Base-by-base conservation (phyloP, 495 filamentous ascomycete species). In the Trichocladium uniseriatum region DNA sequence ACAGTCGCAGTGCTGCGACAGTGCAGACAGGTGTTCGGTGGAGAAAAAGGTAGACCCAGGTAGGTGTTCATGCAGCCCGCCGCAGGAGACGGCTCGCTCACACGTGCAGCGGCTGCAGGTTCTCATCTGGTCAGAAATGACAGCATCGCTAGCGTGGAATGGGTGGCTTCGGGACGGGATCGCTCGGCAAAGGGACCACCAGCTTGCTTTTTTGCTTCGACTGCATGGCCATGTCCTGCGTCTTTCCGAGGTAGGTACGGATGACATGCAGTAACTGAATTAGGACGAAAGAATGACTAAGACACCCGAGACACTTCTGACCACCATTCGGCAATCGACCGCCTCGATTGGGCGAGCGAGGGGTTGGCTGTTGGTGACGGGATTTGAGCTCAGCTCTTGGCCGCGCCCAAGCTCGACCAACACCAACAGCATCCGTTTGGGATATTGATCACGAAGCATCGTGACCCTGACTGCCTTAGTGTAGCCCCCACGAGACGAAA, bases 301-400 rank as follows among this genome's bases (percentile, higher is more conserved):
- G 38, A 36, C 15, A 14, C 15, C 47, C 31, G 22, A 43, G 47
- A 49, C 39, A 49, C 10, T 29, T 49, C 47, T 49, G 47, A 49
- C 47, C 47, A 49, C 47, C 47, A 22, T 14, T 41, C 28, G 24
- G 46, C 18, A 22, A 10, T 5, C 14, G 28, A 20, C n/a, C n/a
- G 14, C 6, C 47, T 37, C 47, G 38, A 38, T 42, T 43, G 29
- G 32, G 47, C 14, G 27, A 48, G 27, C 5, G 29, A 29, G 18
- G 5, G n/a, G n/a, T n/a, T 8, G 4, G 24, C 24, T 37, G 28
- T 20, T 20, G 36, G 22, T 39, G 24, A 39, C 16, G 19, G 6
- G 36, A n/a, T n/a, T n/a, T 38, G 22, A 47, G 34, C 15, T 47
- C 44, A 47, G 44, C 45, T 31, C 27, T 31, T 47, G 21, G 21